Base-by-base conservation (phyloP, 2,329 filamentous ascomycete genomes). In the Huntiella omanensis region DNA sequence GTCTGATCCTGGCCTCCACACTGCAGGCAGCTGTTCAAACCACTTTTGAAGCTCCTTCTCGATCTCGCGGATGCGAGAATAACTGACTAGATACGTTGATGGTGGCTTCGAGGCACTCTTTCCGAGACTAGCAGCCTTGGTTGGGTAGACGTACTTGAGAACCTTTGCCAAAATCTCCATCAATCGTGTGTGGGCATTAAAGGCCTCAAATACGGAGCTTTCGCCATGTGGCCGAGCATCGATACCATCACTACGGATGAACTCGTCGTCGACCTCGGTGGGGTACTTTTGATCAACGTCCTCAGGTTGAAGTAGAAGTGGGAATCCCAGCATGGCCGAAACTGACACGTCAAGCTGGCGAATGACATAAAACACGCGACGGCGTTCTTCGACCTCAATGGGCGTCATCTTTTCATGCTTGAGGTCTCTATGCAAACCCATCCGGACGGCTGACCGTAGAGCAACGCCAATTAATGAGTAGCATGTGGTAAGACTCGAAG, bases 401-500 rank as follows among this genome's bases (percentile, higher is more conserved):
- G 73, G 67, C 43, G 71, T 69, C 46, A 80, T 69, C 47, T 70
- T 69, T 47, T 73, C 69, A 41, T 80, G 74, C 10, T 76, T 66
- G 4, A 88, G 62, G 50, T 81, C 74, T 45, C 83, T 77, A 58
- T 91, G 83, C 19, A 88, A 65, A 5, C 83, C 83, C 62, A 88
- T 77, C 22, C 82, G 74, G 33, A 88, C 62, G n/a, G 80, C 76
- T 5, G 80, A 80, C 43, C 82, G 73, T 42, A 87, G 64, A 2
- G 81, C 83, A 54, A 88, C 80, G 5, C 83, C 83, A 41, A 88
- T 71, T 54, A 84, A 86, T 0, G 81, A 75, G 59, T 88, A 88
- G 57, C 83, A 88, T 7, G 77, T 80, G 56, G 77, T 83, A 28
- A 88, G 64, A 56, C 84, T 83, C 7, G 82, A 81, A 2, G 83